phyloP scores from a whole-genome alignment of 345 rosid species.

The Excoecaria agallocha region DNA sequence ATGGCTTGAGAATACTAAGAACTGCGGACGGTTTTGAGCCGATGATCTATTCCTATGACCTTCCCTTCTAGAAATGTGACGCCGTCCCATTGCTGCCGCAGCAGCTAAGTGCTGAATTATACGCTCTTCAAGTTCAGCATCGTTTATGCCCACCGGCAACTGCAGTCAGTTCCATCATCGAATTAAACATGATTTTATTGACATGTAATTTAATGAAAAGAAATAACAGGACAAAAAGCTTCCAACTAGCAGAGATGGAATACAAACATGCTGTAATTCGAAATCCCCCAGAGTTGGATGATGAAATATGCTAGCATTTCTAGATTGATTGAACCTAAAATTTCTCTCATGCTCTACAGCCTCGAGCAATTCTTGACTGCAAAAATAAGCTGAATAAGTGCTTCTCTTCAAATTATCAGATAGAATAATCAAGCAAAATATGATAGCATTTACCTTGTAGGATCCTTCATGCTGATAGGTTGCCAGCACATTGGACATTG shows the following conservation, averaged over 20 bases:
- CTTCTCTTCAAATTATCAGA: neutral
- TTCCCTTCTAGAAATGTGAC: slow-evolving; percentile 77
- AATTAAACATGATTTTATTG: neutral
- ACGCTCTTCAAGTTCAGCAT: slow-evolving; percentile 89
- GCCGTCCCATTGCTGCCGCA: slow-evolving; percentile 97
- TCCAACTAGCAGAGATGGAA: slow-evolving; percentile 15
- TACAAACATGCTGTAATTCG: slow-evolving; percentile 85
- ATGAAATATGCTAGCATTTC: slow-evolving; percentile 83
- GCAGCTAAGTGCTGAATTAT: slow-evolving; percentile 95
- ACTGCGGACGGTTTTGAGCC: slow-evolving; percentile 70
- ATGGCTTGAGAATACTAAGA: slow-evolving; percentile 69
- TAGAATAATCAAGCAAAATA: slow-evolving; percentile 2
- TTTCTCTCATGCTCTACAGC: slow-evolving; percentile 82
- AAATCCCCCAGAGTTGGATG: slow-evolving; percentile 95
- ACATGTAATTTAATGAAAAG: slow-evolving; percentile 8
- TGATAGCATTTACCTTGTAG: slow-evolving; percentile 50
- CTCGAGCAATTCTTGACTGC: slow-evolving; percentile 91
- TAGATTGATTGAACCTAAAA: slow-evolving; percentile 64
- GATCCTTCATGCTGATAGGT: slow-evolving; percentile 84
- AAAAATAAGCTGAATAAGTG: slow-evolving; percentile 17
- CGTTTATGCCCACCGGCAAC: slow-evolving; percentile 75
- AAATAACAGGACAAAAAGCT: neutral
- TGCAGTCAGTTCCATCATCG: slow-evolving; percentile 31
- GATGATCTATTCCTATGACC: slow-evolving; percentile 74
- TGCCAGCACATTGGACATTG: slow-evolving; percentile 99